Conservation (phyloP, 2,329 filamentous ascomycete species). For the Sordariomycetes sp. region DNA sequence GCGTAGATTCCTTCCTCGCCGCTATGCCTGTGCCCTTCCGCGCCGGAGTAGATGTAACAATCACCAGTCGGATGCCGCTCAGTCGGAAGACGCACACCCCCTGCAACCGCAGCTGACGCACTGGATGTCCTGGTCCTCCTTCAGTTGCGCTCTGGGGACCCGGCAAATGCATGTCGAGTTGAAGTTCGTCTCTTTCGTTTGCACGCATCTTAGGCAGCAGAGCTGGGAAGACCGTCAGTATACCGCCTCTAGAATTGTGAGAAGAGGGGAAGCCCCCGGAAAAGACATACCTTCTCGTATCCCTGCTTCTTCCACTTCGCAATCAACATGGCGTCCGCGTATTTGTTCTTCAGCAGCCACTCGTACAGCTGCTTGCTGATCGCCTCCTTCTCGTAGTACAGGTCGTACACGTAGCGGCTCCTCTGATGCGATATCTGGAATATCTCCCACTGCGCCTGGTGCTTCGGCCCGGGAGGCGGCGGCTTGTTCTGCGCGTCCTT, state of each 20-base stretch:
- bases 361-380: constrained; percentile 90
- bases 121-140: constrained; percentile 81
- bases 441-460: constrained; percentile 92
- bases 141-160: constrained; percentile 79
- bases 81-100: constrained; percentile 82
- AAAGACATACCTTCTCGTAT: constrained; percentile 76
- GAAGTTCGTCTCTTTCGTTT: constrained; percentile 99
- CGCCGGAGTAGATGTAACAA: background rate
- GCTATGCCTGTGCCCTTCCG: background rate
- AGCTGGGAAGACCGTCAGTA: constrained; percentile 41
- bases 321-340: constrained; percentile 90
- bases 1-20: background rate
- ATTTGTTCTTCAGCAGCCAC: constrained; percentile 91
- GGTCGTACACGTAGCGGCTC: constrained; percentile 86
- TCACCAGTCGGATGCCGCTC: constrained; percentile 9
- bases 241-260: background rate
- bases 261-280: background rate
- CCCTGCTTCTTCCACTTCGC: constrained; percentile 99
- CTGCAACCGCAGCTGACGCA: constrained; percentile 93
- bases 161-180: constrained; percentile 95
- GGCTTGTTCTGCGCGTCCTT: constrained; percentile 90
- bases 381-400: constrained; percentile 96
- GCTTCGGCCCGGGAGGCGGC: constrained; percentile 66
- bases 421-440: constrained; percentile 96
- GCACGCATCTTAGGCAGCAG: constrained; percentile 90